These are phyloP conservation scores for Leishmania turanica DNA, from an alignment of 208 protist genomes.

Conservation along the genomic window DNA sequence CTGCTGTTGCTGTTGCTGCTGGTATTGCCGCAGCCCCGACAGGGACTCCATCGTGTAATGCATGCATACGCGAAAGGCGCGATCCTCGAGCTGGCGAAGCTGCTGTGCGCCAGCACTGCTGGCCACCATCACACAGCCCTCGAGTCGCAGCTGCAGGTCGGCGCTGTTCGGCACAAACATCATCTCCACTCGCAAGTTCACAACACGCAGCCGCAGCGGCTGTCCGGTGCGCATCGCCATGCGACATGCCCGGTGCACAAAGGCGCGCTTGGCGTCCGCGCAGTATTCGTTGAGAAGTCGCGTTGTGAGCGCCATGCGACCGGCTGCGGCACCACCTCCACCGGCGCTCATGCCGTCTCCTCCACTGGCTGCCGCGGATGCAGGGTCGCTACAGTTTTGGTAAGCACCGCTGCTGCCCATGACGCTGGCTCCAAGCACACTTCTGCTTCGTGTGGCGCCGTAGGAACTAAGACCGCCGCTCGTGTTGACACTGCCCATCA, in stretches of 20 bases:
- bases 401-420: not conserved
- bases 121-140: conserved; percentile 76
- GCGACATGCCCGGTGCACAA: conserved; percentile 68
- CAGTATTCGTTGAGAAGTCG: conserved; percentile 76
- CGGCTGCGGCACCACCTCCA: conserved; percentile 11
- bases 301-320: conserved; percentile 41
- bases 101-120: conserved; percentile 33
- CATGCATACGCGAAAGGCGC: conserved; percentile 74
- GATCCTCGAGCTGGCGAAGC: conserved; percentile 53
- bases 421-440: not conserved
- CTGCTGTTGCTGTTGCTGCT: conserved; percentile 27
- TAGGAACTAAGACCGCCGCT: not conserved
- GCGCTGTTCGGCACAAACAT: conserved; percentile 81
- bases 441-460: not conserved
- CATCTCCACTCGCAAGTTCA: conserved; percentile 59
- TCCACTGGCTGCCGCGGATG: not conserved
- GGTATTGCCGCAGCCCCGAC: conserved; percentile 20
- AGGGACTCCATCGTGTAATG: conserved; percentile 40
- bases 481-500: not conserved
- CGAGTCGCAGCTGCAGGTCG: conserved; percentile 77
- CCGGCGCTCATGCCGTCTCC: conserved; percentile 6
- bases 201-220: conserved; percentile 53
- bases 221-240: conserved; percentile 53
- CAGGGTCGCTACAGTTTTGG: not conserved
- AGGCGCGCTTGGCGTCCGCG: conserved; percentile 79